Evolutionary conservation across 495 filamentous ascomycete genomes (phyloP).

Genomic region (Podospora appendiculata): DNA sequence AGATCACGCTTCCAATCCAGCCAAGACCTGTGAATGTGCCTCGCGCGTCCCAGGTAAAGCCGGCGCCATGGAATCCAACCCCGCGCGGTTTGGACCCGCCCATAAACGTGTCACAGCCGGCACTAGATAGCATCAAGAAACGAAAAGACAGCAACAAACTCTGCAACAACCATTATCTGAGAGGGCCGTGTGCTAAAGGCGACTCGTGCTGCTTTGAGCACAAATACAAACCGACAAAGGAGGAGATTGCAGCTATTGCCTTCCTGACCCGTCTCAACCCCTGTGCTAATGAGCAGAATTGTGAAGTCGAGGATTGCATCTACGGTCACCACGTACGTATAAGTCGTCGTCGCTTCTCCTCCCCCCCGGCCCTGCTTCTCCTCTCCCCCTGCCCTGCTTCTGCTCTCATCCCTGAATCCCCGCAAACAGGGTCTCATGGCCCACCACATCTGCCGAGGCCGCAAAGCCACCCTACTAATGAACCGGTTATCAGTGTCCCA

Average conservation of each 20-base stretch:
- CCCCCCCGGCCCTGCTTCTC: background rate
- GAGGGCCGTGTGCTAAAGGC: conserved; percentile 64
- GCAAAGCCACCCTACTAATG: background rate
- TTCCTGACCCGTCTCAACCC: conserved; percentile 72
- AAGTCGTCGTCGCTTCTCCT: background rate
- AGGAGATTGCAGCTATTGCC: conserved; percentile 59
- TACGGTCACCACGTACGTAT: conserved; percentile 63
- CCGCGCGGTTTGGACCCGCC: conserved; percentile 41
- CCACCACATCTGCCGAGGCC: too few relatives aligned
- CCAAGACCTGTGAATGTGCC: conserved; percentile 6
- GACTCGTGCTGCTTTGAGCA: conserved; percentile 71
- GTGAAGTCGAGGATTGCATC: conserved; percentile 70
- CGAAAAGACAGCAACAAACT: conserved; percentile 68
- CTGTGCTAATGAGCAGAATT: conserved; percentile 65
- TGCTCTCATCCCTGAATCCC: background rate
- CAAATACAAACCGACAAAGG: conserved; percentile 57
- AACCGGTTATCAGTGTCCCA: conserved; percentile 25
- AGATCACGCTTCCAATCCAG: conserved; percentile 26
- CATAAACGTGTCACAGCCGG: conserved; percentile 43
- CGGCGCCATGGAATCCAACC: conserved; percentile 41
- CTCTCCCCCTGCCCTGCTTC: background rate
- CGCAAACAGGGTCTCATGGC: background rate
- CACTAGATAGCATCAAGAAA: conserved; percentile 68
- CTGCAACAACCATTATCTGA: conserved; percentile 79
- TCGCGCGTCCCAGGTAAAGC: conserved; percentile 2